Conservation (phyloP, 495 filamentous ascomycete species). For the Lindgomyces ingoldianus region DNA sequence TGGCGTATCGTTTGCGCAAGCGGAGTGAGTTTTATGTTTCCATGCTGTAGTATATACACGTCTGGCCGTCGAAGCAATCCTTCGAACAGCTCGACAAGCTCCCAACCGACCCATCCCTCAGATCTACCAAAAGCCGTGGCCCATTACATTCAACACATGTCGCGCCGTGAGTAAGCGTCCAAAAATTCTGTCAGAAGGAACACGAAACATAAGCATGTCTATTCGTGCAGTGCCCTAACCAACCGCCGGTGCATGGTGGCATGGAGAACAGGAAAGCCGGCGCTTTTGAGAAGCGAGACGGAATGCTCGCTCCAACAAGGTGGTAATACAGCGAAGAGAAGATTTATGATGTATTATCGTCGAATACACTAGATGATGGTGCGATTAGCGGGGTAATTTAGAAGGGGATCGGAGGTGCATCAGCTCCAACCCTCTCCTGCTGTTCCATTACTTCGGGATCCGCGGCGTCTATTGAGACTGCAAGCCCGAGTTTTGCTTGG, state of each 20-base stretch:
- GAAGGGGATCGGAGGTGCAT: slow-evolving; percentile 43
- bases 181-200: not conserved
- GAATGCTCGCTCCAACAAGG: slow-evolving; percentile 15
- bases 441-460: slow-evolving; percentile 89
- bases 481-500: slow-evolving; percentile 90
- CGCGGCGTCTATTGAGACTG: slow-evolving; percentile 88
- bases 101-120: not conserved
- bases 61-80: slow-evolving; percentile 1
- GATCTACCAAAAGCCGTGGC: slow-evolving; percentile 4
- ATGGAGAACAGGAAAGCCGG: slow-evolving; percentile 22
- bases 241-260: slow-evolving; percentile 23
- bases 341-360: slow-evolving; percentile 23
- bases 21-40: slow-evolving; percentile 26
- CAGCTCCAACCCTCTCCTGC: slow-evolving; percentile 65
- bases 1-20: slow-evolving; percentile 10
- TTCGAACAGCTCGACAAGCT: not conserved
- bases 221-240: slow-evolving; percentile 35
- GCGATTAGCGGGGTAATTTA: slow-evolving; percentile 26
- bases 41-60: slow-evolving; percentile 35
- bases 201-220: slow-evolving; percentile 15
- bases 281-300: slow-evolving; percentile 27
- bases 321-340: slow-evolving; percentile 42
- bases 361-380: slow-evolving; percentile 10
- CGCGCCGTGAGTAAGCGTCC: slow-evolving; percentile 8
- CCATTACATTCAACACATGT: slow-evolving; percentile 35